These are phyloP conservation scores for Nemania sp. DNA, from an alignment of 2,329 filamentous ascomycete genomes.

Conservation along the genomic window DNA sequence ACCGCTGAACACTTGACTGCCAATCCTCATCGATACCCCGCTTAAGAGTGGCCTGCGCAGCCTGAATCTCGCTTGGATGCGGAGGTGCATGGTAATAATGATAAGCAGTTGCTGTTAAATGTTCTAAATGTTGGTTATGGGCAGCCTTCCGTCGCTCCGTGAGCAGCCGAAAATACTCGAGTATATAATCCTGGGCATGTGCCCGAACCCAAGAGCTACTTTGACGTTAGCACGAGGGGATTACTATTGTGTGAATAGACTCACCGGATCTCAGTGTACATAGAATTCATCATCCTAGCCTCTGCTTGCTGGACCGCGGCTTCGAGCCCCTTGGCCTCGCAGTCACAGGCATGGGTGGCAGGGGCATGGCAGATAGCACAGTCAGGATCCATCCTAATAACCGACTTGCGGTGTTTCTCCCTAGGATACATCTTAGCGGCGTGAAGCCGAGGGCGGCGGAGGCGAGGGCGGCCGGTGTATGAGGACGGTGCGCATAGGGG, in stretches of 20 bases:
- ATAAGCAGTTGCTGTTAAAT: conserved; percentile 66
- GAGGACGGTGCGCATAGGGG: conserved; percentile 46
- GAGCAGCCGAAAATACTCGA: conserved; percentile 72
- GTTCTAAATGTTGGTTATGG: conserved; percentile 67
- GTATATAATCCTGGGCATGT: conserved; percentile 75
- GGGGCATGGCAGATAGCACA: conserved; percentile 75
- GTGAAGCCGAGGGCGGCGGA: conserved; percentile 48
- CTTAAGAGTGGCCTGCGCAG: conserved; percentile 75
- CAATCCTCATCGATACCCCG: conserved; percentile 83
- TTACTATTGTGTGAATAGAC: conserved; percentile 40
- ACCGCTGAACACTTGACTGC: conserved; percentile 78
- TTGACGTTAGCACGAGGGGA: conserved; percentile 38
- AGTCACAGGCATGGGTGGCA: conserved; percentile 70
- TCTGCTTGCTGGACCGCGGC: conserved; percentile 73
- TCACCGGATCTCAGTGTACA: conserved; percentile 74
- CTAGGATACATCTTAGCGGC: conserved; percentile 66
- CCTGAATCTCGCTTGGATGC: conserved; percentile 71
- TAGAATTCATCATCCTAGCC: conserved; percentile 70
- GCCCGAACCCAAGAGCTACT: conserved; percentile 71
- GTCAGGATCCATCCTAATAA: conserved; percentile 75
- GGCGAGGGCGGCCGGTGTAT: conserved; percentile 45
- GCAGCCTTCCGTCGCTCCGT: conserved; percentile 70
- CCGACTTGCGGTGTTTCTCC: conserved; percentile 60
- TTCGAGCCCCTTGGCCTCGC: conserved; percentile 74
- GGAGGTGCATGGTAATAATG: conserved; percentile 69